A percentile compares a stretch with the other conserved stretches of the same genome.
phyloP scores from a whole-genome alignment of 2,329 filamentous ascomycete genomes.

The Claviceps cyperi region DNA sequence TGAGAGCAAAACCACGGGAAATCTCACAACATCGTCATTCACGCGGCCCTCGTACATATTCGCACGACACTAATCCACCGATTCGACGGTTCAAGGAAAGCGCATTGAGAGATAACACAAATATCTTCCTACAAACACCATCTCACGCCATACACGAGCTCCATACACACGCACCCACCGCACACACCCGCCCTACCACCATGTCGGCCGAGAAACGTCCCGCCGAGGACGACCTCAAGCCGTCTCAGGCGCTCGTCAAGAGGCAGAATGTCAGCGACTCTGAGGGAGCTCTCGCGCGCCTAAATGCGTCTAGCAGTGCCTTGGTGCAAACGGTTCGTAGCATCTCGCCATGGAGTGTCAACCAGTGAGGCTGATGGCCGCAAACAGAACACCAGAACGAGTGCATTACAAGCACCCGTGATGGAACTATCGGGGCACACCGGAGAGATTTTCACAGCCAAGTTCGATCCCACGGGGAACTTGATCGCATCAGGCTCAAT shows the following conservation, averaged over 20 bases:
- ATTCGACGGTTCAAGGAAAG: not conserved
- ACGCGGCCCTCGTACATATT: too few species aligned
- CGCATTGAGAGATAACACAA: not conserved
- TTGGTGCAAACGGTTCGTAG: constrained; percentile 36
- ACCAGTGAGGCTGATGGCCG: not conserved
- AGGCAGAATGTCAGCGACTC: constrained; percentile 55
- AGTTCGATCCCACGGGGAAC: constrained; percentile 79
- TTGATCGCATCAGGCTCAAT: constrained; percentile 89
- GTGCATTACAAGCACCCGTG: constrained; percentile 72
- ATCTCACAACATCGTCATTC: not conserved
- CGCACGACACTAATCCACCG: not conserved
- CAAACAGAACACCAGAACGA: constrained; percentile 59
- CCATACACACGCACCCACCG: not conserved
- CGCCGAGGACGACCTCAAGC: constrained; percentile 69
- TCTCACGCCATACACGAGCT: not conserved
- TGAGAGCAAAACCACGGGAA: not conserved
- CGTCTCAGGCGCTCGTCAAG: constrained; percentile 74
- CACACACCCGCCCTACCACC: not conserved
- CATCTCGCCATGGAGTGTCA: not conserved
- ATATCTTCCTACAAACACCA: not conserved
- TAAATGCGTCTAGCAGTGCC: constrained; percentile 34
- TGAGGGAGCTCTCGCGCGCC: constrained; percentile 32
- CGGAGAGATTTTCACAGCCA: constrained; percentile 83
- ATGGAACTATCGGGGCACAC: constrained; percentile 78
- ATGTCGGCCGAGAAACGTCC: constrained; percentile 92